These are phyloP conservation scores for Musa itinerans DNA, from an alignment of 176 grass and related monocot species.

Conservation along the genomic window DNA sequence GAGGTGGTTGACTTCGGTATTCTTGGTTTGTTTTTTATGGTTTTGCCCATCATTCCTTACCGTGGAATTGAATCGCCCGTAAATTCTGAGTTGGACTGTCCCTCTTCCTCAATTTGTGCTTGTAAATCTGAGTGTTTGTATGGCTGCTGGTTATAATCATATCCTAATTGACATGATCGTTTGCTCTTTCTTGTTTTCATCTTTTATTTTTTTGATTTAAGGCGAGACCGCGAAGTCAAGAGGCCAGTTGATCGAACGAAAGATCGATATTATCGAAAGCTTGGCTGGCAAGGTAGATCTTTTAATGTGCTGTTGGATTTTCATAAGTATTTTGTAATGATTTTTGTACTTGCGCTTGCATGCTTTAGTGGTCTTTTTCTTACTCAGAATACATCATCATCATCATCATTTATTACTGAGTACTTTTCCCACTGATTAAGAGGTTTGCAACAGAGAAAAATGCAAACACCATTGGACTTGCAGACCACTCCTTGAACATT, in stretches of 20 bases:
- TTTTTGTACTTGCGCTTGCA: too few relatives aligned
- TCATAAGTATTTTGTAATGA: too few relatives aligned
- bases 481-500: too few relatives aligned
- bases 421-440: background rate
- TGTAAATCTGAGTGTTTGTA: background rate
- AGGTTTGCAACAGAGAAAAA: too few relatives aligned
- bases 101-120: background rate
- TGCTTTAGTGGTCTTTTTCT: too few relatives aligned
- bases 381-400: too few relatives aligned
- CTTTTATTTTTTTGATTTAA: conserved; percentile 1
- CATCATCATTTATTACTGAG: background rate
- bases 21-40: background rate
- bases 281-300: conserved; percentile 44
- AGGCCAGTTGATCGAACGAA: conserved; percentile 67
- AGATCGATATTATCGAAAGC: conserved; percentile 72
- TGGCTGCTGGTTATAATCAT: background rate
- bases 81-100: background rate
- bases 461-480: too few relatives aligned
- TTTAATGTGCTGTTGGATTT: too few relatives aligned
- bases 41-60: background rate
- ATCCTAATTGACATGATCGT: background rate
- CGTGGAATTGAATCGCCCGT: background rate
- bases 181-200: background rate
- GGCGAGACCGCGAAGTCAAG: conserved; percentile 42
- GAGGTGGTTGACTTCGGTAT: background rate